Evolutionary conservation across 1,284 basidiomycete genomes (phyloP).

Genomic region (Volvariella surrecta): DNA sequence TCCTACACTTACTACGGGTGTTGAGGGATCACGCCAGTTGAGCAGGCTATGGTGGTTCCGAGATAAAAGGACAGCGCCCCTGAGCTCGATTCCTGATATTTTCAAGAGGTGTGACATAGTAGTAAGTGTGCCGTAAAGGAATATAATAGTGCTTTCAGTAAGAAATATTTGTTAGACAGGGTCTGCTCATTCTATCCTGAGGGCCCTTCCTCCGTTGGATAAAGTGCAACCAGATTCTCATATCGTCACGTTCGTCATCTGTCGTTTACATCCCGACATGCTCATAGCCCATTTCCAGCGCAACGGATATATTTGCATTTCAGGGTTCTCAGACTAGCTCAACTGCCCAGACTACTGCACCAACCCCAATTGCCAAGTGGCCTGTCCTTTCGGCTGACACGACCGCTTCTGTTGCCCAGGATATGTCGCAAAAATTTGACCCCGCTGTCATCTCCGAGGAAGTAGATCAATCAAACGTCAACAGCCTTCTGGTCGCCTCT

Average conservation of each 20-base stretch:
- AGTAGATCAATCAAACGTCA: slow-evolving; percentile 44
- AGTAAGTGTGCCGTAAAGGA: slow-evolving; percentile 34
- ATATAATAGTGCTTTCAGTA: not conserved
- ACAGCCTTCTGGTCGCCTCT: slow-evolving; percentile 54
- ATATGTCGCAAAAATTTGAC: slow-evolving; percentile 24
- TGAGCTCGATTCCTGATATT: slow-evolving; percentile 58
- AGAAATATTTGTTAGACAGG: slow-evolving; percentile 45
- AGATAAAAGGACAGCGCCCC: slow-evolving; percentile 31
- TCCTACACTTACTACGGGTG: slow-evolving; percentile 7
- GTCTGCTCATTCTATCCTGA: slow-evolving; percentile 62
- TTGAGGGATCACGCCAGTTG: slow-evolving; percentile 19
- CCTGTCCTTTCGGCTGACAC: slow-evolving; percentile 51
- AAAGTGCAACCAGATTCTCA: slow-evolving; percentile 54
- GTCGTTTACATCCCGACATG: slow-evolving; percentile 7
- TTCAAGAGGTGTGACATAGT: slow-evolving; percentile 59
- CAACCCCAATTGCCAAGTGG: slow-evolving; percentile 56
- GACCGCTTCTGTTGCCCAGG: slow-evolving; percentile 48
- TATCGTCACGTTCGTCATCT: slow-evolving; percentile 45
- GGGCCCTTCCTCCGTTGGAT: slow-evolving; percentile 62
- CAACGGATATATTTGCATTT: slow-evolving; percentile 70
- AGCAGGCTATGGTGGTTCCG: slow-evolving; percentile 65
- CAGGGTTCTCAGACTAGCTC: slow-evolving; percentile 49
- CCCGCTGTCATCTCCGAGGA: slow-evolving; percentile 35
- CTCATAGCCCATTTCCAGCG: slow-evolving; percentile 29
- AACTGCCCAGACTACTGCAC: slow-evolving; percentile 34